Conservation (phyloP, 495 filamentous ascomycete species). For the Sporormia fimetaria region DNA sequence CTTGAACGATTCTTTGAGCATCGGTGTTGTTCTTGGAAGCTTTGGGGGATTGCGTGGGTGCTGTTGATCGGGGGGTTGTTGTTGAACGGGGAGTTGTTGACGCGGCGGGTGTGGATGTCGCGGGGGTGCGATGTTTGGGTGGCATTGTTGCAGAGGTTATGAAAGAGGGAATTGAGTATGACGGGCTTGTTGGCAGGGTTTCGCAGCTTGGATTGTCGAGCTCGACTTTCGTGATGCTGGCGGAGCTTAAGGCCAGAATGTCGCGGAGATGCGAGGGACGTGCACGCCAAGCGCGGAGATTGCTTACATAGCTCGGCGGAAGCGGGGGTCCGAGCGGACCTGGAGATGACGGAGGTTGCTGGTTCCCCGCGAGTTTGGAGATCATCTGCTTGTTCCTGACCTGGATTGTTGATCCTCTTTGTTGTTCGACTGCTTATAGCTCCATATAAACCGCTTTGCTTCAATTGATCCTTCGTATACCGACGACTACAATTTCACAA, state of each 20-base stretch:
- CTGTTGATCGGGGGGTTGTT: slow-evolving; percentile 2
- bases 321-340: too few relatives aligned
- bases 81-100: slow-evolving; percentile 21
- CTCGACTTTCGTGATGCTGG: not conserved
- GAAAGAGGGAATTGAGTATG: not conserved
- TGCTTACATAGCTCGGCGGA: too few relatives aligned
- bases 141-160: too few relatives aligned
- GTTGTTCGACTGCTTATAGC: too few relatives aligned
- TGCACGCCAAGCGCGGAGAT: too few relatives aligned
- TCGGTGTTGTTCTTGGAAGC: slow-evolving; percentile 32
- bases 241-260: slow-evolving; percentile 23
- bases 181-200: not conserved
- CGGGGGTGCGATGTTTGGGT: slow-evolving; percentile 26
- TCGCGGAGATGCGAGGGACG: slow-evolving; percentile 3
- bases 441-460: not conserved
- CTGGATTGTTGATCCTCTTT: too few relatives aligned
- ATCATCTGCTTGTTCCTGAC: slow-evolving; percentile 14
- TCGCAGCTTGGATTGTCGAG: too few relatives aligned
- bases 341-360: too few relatives aligned
- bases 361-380: not conserved
- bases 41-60: slow-evolving; percentile 37
- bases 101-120: slow-evolving; percentile 30
- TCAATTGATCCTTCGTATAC: not conserved
- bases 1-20: slow-evolving; percentile 42
- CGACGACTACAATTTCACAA: not conserved